Base-by-base conservation (phyloP, 1,284 basidiomycete species). In the Pseudozyma sp. region DNA sequence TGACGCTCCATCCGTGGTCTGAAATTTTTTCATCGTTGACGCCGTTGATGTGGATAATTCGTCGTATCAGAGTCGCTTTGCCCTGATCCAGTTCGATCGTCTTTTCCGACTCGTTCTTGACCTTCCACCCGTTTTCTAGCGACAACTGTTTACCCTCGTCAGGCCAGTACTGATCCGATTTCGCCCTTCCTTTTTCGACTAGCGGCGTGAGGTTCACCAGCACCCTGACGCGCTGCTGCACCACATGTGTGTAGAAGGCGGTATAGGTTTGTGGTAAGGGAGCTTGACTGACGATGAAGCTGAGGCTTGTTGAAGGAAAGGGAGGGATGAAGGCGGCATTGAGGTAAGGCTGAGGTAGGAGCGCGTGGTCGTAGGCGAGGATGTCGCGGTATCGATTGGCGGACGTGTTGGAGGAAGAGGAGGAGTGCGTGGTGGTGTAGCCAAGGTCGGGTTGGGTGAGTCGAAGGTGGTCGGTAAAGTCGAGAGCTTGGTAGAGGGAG, bases 271-370 rank as follows among this genome's bases (percentile, higher is more conserved):
- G 89, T 7, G 92, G 91, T 30, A 97, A 85, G 0, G 96, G 96
- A 0, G 96, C 96, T 85, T 99, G 96, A 1, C 94, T 96, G 0
- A 94, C 95, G 64, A 99, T 96, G 82, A 95, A 99, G 44, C 71
- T 53, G n/a, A 59, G n/a, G 31, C 45, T 49, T 6, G 64, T 59
- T 1, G 42, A 56, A 2, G 39, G 54, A n/a, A 80, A 59, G 2
- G 76, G 60, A 5, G 79, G 70, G 45, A 82, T 76, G 17, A 60
- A 62, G 7, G 78, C 66, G 6, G 81, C 81, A 24, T 82, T 82
- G 40, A 81, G 49, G 40, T 81, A 82, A 0, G 71, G 48, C 0
- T 68, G 78, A 1, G 76, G 68, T 4, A 80, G 57, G 11, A 81
- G 43, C 19, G 78, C 59, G 47, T 75, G 64, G 44, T 81, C 80